Evolutionary conservation across 768 basidiomycete species (phyloP).

Genomic region (Rhizopogon vesiculosus): DNA sequence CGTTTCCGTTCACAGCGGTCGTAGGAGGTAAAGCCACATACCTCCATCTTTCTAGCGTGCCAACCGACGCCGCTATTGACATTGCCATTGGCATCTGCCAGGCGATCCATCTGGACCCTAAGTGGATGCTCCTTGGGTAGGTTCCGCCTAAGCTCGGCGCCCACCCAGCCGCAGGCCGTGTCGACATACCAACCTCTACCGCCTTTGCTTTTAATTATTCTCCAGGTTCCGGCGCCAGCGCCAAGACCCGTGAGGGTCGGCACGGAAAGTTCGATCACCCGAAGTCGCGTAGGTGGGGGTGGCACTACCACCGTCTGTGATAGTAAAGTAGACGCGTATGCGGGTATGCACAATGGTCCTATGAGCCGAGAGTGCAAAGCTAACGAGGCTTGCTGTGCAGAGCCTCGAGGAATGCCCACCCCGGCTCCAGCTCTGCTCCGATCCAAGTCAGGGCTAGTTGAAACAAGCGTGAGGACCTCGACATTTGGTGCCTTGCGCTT

Average conservation of each 20-base stretch:
- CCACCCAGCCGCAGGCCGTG: slow-evolving; percentile 74
- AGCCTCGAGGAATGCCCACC: slow-evolving; percentile 26
- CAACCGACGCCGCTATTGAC: slow-evolving; percentile 92
- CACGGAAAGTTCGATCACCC: slow-evolving; percentile 83
- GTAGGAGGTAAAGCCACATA: slow-evolving; percentile 36
- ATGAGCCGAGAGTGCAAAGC: slow-evolving; percentile 75
- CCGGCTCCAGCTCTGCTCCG: slow-evolving; percentile 37
- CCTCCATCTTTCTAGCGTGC: slow-evolving; percentile 98
- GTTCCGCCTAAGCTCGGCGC: slow-evolving; percentile 53
- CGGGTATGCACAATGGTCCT: slow-evolving; percentile 73
- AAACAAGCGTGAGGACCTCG: slow-evolving; percentile 80
- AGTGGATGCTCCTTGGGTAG: slow-evolving; percentile 59
- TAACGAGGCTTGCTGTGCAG: slow-evolving; percentile 66
- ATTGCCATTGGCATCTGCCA: slow-evolving; percentile 81
- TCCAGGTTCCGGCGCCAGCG: slow-evolving; percentile 80
- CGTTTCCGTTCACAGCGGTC: not conserved
- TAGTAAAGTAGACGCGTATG: slow-evolving; percentile 59
- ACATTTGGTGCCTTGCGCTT: slow-evolving; percentile 63
- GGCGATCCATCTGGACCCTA: slow-evolving; percentile 61
- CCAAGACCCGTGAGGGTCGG: slow-evolving; percentile 69
- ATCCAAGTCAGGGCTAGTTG: slow-evolving; percentile 73
- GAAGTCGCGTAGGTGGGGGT: slow-evolving; percentile 63
- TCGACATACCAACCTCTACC: slow-evolving; percentile 95
- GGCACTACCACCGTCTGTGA: slow-evolving; percentile 24
- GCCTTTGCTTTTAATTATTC: slow-evolving; percentile 87